Conservation (phyloP, 805 yeast genomes). For the Candida sonorensis region DNA sequence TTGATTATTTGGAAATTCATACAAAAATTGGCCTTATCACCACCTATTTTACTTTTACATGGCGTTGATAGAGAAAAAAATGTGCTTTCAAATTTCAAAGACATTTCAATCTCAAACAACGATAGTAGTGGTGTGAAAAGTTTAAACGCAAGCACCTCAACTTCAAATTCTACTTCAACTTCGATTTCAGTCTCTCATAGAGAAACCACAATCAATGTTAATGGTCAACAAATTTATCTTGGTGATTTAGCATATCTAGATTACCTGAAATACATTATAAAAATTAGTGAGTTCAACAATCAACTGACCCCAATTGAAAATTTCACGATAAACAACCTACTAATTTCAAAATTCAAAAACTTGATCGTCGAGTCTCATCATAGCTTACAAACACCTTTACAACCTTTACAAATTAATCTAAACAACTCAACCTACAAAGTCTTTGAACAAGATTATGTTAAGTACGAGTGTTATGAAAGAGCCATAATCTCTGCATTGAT, state of each 20-base stretch:
- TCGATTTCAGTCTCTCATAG: no score
- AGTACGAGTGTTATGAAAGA: conserved; percentile 59
- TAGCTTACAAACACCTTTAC: conserved; percentile 47
- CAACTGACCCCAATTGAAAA: conserved; percentile 24
- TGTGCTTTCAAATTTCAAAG: conserved; percentile 7
- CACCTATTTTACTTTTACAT: conserved; percentile 43
- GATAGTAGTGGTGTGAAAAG: no score
- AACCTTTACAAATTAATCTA: conserved; percentile 58
- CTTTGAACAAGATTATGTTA: conserved; percentile 65
- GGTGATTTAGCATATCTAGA: conserved; percentile 26
- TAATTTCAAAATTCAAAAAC: conserved; percentile 6
- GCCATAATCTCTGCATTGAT: conserved; percentile 55
- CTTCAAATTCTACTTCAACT: no score
- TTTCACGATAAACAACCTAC: conserved; percentile 18
- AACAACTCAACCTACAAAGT: conserved; percentile 53
- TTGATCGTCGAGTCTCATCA: conserved; percentile 10
- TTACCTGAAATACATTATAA: conserved; percentile 20
- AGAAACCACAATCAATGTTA: conserved; percentile 9
- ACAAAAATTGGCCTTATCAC: conserved; percentile 34
- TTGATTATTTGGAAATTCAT: conserved; percentile 35
- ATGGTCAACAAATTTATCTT: conserved; percentile 15
- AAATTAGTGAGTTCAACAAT: conserved; percentile 13
- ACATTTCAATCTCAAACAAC: conserved; percentile 2
- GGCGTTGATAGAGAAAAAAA: conserved; percentile 40
- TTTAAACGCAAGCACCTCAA: no score